Base-by-base conservation (phyloP, 1,284 basidiomycete species). In the Neonothopanus nambi region DNA sequence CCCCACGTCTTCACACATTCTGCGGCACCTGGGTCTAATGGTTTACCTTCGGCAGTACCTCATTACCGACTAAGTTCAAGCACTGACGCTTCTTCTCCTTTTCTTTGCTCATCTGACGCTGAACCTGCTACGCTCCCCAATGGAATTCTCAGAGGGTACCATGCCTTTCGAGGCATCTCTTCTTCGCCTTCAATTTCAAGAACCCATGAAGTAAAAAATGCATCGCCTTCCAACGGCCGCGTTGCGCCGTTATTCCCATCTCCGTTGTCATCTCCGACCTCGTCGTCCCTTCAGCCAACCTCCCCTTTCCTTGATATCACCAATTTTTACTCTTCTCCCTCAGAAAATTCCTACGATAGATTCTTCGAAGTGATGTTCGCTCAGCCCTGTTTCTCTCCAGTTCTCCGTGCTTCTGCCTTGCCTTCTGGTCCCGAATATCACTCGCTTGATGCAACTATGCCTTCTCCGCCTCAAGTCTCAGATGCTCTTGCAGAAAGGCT, bases 321-420 rank as follows among this genome's bases (percentile, higher is more conserved):
- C 35, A 56, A 43, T 44, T 8, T 56, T 12, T 48, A 48, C 39
- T 28, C 20, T 26, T 44, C 51, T 15, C 49, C 51, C n/a, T 23
- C 21, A 20, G 44, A 36, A 23, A 45, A 26, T 20, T 18, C 39
- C 11, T 45, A 43, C 35, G 40, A 48, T 17, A 30, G 17, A 24
- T 11, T 38, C 11, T 40, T 18, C 23, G 46, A 49, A 36, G 35
- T 23, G 20, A 26, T 42, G 17, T 41, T 39, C 11, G 44, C 43
- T 48, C 45, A 26, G 30, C 24, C 48, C 44, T 42, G 44, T 37
- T 18, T 36, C 12, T 51, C 54, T 26, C 51, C 46, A 33, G 51
- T 49, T n/a, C 36, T 46, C 35, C 55, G 45, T 36, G 46, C 24
- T 15, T 39, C 50, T n/a, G n/a, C n/a, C n/a, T n/a, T n/a, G n/a